Evolutionary conservation across 345 rosid species (phyloP), one percentile per base, ranked within the genome.

Genomic region (Heritiera fomes): DNA sequence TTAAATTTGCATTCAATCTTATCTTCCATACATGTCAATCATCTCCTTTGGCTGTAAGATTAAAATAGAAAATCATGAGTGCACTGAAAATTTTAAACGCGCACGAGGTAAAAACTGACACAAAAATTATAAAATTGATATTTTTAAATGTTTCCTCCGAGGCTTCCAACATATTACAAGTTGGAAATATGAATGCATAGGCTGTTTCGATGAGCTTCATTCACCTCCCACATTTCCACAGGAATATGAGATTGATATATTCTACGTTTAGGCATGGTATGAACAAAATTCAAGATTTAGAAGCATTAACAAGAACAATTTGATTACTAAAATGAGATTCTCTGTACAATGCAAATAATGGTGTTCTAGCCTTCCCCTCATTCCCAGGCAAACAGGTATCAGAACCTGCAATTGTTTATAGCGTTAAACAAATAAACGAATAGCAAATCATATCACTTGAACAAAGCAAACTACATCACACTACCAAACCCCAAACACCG

Each of bases 301-400:
- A 45, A 9, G 20, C n/a, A 28, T 28, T 70, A 30, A 70, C 20
- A 49, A 13, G 85, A 75, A 83, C 46, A 59, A 75, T 50, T 38
- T 75, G 72, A 79, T 76, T 46, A 78, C 65, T 65, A 53, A 45
- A 66, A 75, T 58, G 8, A 69, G 50, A 23, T 56, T 30, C 32
- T 23, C 81, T 85, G 80, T 85, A 83, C 89, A 84, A 49, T 60
- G 81, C 77, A 69, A 49, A 20, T 40, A 43, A 63, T 30, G 41
- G 8, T 72, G 73, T 52, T 67, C 50, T 17, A 63, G 69, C 69
- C 59, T 70, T 70, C 17, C 66, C 65, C 76, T 43, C 60, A 53
- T 52, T 46, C 71, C 30, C 15, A 6, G 49, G 50, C 65, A 70
- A 62, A 65, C 68, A 15, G 60, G 41, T 43, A 76, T 64, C 32